Evolutionary conservation across 768 basidiomycete species (phyloP), one percentile per base, ranked within the genome.

Genomic region (Lentinula edodes): DNA sequence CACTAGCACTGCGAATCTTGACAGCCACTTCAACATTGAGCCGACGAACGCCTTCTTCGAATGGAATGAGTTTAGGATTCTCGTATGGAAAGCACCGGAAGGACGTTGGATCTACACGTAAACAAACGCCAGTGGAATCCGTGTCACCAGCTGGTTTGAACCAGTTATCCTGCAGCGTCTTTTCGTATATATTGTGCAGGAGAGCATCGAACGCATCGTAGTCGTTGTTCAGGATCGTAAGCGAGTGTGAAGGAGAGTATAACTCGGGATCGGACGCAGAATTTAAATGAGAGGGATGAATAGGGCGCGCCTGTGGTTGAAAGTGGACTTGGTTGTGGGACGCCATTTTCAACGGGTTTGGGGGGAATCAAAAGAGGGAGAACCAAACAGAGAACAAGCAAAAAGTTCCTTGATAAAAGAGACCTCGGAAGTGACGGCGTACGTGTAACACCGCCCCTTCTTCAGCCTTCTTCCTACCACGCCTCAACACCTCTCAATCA

Each of bases 11-110:
- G 55, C 88, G 80, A 34, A 90, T 74, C 69, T 93, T 90, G 64
- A 93, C 89, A 0, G 89, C 90, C 52, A 92, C 91, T 35, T 90
- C 88, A 1, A 92, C 91, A 69, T 94, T 94, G 58, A 95, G 79
- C 54, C 76, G 73, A 23, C 86, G 79, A 12, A 95, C 83, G 1
- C 90, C 91, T 0, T 84, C 85, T 73, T 91, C 91, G 66, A 95
- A 95, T 0, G 89, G 86, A 15, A 85, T 78, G 32, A 95, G 82
- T 39, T 79, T 80, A 5, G 80, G 76, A 68, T 90, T 91, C 70
- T 93, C 87, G 68, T 93, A 92, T 0, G 92, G 92, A 68, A 92
- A 95, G n/a, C 92, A 86, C 32, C 92, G 85, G 70, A 90, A 92
- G 13, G 54, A 20, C 36, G 76, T 75, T 1, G 74, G 66, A 58